Conservation (phyloP, 1,284 basidiomycete genomes). For the Golubevia pallescens region DNA sequence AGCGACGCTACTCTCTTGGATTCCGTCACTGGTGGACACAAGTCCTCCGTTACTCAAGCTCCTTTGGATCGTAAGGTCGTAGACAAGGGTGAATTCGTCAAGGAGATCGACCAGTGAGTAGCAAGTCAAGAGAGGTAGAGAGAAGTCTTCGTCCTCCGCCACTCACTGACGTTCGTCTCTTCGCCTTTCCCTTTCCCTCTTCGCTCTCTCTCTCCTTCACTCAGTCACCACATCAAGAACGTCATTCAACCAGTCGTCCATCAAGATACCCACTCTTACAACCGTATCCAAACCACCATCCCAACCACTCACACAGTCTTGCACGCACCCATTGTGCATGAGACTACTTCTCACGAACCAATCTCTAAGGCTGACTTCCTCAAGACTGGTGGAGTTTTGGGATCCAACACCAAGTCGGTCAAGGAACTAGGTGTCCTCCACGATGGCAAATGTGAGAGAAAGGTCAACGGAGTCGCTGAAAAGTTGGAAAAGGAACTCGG, state of each 20-base stretch:
- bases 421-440: conserved; percentile 47
- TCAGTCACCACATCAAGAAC: conserved; percentile 56
- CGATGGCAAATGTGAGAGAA: conserved; percentile 45
- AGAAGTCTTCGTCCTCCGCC: background rate
- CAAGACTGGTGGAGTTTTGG: conserved; percentile 40
- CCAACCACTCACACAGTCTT: conserved; percentile 50
- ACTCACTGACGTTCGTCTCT: background rate
- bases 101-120: conserved; percentile 39
- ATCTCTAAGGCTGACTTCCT: conserved; percentile 52
- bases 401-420: conserved; percentile 23
- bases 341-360: conserved; percentile 49
- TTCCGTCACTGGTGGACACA: conserved; percentile 31
- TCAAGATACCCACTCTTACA: conserved; percentile 56
- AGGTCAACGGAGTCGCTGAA: conserved; percentile 47
- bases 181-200: background rate
- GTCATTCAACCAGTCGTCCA: conserved; percentile 53
- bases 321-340: conserved; percentile 58
- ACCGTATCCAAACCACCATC: conserved; percentile 53
- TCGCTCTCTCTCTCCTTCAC: no score
- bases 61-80: conserved; percentile 41
- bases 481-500: conserved; percentile 36
- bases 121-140: no score
- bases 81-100: conserved; percentile 53
- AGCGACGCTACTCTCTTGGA: conserved; percentile 53
- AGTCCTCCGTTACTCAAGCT: conserved; percentile 29